These are phyloP conservation scores for Didymella pomorum DNA, from an alignment of 2,329 filamentous ascomycete species.

Conservation along the genomic window DNA sequence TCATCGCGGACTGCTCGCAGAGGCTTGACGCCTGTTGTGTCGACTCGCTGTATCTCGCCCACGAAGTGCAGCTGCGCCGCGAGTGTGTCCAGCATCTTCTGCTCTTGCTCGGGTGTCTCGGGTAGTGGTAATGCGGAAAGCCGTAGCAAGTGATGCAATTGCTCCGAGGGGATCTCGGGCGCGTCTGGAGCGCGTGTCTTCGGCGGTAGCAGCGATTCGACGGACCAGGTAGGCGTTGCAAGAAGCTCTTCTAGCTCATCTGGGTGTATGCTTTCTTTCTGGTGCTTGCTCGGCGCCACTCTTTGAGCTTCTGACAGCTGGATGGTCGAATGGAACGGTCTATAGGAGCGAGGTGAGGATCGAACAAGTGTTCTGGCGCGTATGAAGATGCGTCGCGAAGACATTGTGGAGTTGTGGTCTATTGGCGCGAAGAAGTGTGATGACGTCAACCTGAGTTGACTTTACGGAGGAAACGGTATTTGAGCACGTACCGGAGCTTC, in stretches of 20 bases:
- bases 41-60: slow-evolving; percentile 79
- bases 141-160: slow-evolving; percentile 84
- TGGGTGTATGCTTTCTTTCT: slow-evolving; percentile 28
- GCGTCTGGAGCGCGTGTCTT: slow-evolving; percentile 38
- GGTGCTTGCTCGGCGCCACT: slow-evolving; percentile 1
- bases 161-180: slow-evolving; percentile 65
- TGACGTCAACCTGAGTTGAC: neutral
- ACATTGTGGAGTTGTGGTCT: slow-evolving; percentile 21
- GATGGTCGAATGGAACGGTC: slow-evolving; percentile 17
- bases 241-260: slow-evolving; percentile 58
- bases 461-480: neutral
- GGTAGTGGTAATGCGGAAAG: slow-evolving; percentile 87
- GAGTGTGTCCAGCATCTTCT: slow-evolving; percentile 75
- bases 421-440: neutral
- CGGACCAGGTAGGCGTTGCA: slow-evolving; percentile 81
- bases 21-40: slow-evolving; percentile 76
- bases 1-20: slow-evolving; percentile 84
- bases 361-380: slow-evolving; percentile 10
- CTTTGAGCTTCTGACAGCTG: neutral
- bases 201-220: slow-evolving; percentile 73
- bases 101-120: slow-evolving; percentile 67
- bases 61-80: slow-evolving; percentile 89
- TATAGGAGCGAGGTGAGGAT: slow-evolving; percentile 13
- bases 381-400: slow-evolving; percentile 13
- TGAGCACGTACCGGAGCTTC: neutral